Base-by-base conservation (phyloP, 495 filamentous ascomycete species). In the Aspergillus bertholletiae region DNA sequence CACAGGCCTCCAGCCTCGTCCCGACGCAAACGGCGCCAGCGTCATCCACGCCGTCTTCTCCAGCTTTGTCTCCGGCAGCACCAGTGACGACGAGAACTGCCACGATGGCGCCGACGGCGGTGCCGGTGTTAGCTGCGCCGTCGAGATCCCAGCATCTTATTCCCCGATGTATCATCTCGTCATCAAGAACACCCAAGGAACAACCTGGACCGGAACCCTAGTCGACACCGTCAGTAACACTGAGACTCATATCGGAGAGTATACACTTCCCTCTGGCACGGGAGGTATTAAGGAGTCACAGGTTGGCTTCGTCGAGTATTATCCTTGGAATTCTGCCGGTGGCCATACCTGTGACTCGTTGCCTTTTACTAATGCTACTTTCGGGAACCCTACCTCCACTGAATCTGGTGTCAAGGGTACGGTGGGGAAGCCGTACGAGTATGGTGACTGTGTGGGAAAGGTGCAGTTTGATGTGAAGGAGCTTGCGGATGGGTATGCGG, bases 381-480 rank as follows among this genome's bases (percentile, higher is more conserved):
- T 69, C 39, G 60, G 64, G 9, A 40, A 45, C 1, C 62, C 62
- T 4, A 51, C 55, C 5, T 37, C 53, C 22, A 47, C 41, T 3
- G 15, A 21, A 6, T n/a, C 11, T 23, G 64, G 55, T 1, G 49
- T 39, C 1, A 0, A 18, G 18, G 64, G 60, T 9, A 35, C n/a
- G 9, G 1, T 65, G 37, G 26, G 26, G 0, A 56, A 59, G 51
- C 56, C 64, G 22, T 65, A 69, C 54, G 62, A 67, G 49, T 67
- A 69, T 47, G 67, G 67, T 5, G 66, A 69, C 41, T 69, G 66
- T 52, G 60, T 57, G 48, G 66, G 64, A 21, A 23, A 67, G 58
- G 60, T 50, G 15, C 46, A 26, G 4, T 69, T 65, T 26, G 48
- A 52, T 44, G 51, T 56, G 3, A 18, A 40, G 49, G 37, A 50